Percentiles rank a stretch among this genome's conserved stretches.
These are phyloP conservation scores for Hysterangium stoloniferum DNA, from an alignment of 768 basidiomycete genomes.

Conservation along the genomic window DNA sequence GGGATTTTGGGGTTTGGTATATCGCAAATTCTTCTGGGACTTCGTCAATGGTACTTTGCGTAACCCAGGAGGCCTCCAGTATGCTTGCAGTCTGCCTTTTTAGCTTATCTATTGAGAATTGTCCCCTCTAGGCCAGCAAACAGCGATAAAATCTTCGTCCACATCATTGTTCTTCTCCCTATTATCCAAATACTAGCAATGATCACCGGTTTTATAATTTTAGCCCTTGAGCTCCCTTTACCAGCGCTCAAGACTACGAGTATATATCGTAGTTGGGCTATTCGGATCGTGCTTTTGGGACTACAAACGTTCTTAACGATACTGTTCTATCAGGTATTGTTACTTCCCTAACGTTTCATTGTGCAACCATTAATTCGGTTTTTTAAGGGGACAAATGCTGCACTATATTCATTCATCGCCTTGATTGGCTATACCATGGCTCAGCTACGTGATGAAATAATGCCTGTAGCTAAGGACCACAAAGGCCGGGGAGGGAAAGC, in stretches of 20 bases:
- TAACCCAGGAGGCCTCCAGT: constrained; percentile 76
- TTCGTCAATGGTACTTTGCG: constrained; percentile 77
- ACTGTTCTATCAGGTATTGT: constrained; percentile 66
- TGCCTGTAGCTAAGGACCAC: constrained; percentile 57
- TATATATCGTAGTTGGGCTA: constrained; percentile 56
- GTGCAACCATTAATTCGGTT: background rate
- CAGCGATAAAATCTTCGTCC: constrained; percentile 54
- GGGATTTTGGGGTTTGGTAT: constrained; percentile 69
- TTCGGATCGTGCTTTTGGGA: constrained; percentile 55
- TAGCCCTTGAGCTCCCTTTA: constrained; percentile 68
- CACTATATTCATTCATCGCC: constrained; percentile 73
- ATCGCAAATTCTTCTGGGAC: constrained; percentile 96
- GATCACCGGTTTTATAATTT: constrained; percentile 46
- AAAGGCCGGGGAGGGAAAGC: constrained; percentile 50
- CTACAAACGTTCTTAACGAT: constrained; percentile 56
- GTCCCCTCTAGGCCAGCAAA: constrained; percentile 44
- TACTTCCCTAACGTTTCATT: background rate
- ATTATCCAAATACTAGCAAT: constrained; percentile 66
- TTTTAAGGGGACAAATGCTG: constrained; percentile 74
- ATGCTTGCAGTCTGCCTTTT: too few relatives aligned
- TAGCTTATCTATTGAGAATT: constrained; percentile 16
- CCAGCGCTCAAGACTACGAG: constrained; percentile 45
- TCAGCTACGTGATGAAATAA: constrained; percentile 56
- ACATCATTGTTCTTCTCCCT: constrained; percentile 70
- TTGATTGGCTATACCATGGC: constrained; percentile 61